phyloP scores from a whole-genome alignment of 2,329 filamentous ascomycete genomes.

The Calonectria pauciramosa region DNA sequence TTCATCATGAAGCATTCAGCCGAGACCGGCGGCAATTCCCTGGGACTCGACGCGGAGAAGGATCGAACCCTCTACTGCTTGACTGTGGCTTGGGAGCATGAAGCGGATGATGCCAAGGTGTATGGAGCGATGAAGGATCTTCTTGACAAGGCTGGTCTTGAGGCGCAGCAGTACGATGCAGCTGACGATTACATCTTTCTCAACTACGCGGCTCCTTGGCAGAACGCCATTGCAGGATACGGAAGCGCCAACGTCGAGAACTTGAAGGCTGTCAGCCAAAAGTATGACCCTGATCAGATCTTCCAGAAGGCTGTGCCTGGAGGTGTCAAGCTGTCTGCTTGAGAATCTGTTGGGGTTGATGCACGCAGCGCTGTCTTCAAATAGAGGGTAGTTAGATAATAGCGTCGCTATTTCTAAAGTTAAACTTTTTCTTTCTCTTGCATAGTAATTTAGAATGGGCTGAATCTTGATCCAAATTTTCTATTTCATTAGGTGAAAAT shows the following conservation, averaged over 20 bases:
- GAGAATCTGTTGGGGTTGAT: not conserved
- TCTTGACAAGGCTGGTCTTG: not conserved
- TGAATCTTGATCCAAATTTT: too few species aligned
- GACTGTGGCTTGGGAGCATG: not conserved
- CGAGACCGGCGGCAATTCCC: not conserved
- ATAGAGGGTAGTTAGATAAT: not conserved
- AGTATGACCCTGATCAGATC: not conserved
- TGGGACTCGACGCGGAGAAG: not conserved
- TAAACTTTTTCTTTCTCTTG: not conserved
- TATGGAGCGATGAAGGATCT: not conserved
- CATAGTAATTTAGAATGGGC: not conserved
- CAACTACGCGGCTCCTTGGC: not conserved
- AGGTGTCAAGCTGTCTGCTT: not conserved
- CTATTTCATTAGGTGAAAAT: too few species aligned
- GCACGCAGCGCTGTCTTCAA: not conserved
- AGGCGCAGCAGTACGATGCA: not conserved
- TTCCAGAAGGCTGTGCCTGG: not conserved
- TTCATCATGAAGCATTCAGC: not conserved
- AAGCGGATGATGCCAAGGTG: not conserved
- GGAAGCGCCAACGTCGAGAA: not conserved
- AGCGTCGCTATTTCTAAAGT: not conserved
- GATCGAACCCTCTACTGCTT: not conserved
- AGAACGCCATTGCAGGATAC: not conserved
- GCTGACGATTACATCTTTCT: not conserved
- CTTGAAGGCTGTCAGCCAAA: not conserved